phyloP scores from a whole-genome alignment of 164 flowering plant species.

The Paratinospora sagittata region DNA sequence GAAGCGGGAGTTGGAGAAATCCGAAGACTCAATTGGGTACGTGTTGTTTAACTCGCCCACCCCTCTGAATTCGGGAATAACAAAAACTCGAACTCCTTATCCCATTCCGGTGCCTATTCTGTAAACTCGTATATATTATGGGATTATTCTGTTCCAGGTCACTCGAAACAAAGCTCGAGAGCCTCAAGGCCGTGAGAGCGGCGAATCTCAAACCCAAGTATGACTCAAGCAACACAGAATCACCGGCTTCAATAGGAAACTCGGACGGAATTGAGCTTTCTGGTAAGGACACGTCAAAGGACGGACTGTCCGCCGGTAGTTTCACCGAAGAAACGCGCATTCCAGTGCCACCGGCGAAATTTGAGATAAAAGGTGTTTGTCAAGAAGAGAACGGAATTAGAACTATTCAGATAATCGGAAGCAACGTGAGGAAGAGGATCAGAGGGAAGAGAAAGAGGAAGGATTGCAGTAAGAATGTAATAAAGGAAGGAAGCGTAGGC shows the following conservation, averaged over 20 bases:
- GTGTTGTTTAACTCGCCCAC: background rate
- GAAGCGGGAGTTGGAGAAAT: slow-evolving; percentile 55
- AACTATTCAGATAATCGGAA: slow-evolving; percentile 19
- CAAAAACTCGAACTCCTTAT: background rate
- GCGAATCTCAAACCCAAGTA: slow-evolving; percentile 14
- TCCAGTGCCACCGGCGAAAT: slow-evolving; percentile 20
- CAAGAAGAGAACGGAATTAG: slow-evolving; percentile 18
- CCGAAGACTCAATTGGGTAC: slow-evolving; percentile 82
- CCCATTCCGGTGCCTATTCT: background rate
- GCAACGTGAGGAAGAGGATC: slow-evolving; percentile 38
- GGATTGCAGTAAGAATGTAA: slow-evolving; percentile 31
- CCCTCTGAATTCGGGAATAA: background rate
- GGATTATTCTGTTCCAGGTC: slow-evolving; percentile 36
- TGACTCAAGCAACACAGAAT: slow-evolving; percentile 43
- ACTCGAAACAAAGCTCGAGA: slow-evolving; percentile 59
- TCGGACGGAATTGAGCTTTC: slow-evolving; percentile 31
- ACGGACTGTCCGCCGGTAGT: slow-evolving; percentile 29
- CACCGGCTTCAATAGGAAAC: slow-evolving; percentile 32
- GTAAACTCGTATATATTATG: background rate
- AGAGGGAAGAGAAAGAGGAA: slow-evolving; percentile 87
- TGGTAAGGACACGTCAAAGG: slow-evolving; percentile 24
- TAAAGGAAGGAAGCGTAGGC: slow-evolving; percentile 51
- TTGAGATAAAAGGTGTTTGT: slow-evolving; percentile 23
- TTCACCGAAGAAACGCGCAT: slow-evolving; percentile 47
- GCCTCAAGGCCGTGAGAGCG: slow-evolving; percentile 39